Evolutionary conservation across 371 early-diverging fungal genomes (phyloP).

Genomic region (Syncephalastrum sp.): DNA sequence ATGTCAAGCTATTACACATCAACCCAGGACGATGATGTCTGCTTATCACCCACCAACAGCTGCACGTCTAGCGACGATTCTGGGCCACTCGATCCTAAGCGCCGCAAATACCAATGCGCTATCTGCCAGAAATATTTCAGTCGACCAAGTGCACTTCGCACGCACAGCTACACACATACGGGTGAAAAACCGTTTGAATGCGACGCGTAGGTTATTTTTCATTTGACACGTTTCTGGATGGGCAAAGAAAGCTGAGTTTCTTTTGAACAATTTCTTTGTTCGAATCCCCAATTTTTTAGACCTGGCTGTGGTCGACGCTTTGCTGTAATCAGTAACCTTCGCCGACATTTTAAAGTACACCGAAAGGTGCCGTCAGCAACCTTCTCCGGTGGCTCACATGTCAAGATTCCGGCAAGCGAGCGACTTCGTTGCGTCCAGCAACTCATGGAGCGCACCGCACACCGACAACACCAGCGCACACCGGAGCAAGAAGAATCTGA

Average conservation of each 20-base stretch:
- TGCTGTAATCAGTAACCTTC: constrained; percentile 41
- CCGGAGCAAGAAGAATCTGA: no score
- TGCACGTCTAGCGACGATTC: constrained; percentile 9
- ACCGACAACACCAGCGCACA: neutral
- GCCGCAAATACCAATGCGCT: constrained; percentile 10
- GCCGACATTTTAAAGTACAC: constrained; percentile 42
- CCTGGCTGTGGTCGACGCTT: constrained; percentile 40
- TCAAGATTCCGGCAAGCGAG: constrained; percentile 23
- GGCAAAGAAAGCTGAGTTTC: neutral
- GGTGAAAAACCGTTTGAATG: constrained; percentile 78
- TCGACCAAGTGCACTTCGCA: constrained; percentile 72
- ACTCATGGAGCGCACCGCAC: constrained; percentile 24
- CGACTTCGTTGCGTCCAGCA: constrained; percentile 24
- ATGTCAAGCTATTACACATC: neutral
- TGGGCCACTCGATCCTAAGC: constrained; percentile 50
- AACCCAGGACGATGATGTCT: neutral
- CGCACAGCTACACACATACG: constrained; percentile 76
- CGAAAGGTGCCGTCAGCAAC: constrained; percentile 10
- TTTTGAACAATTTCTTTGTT: neutral
- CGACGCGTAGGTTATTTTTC: constrained; percentile 24
- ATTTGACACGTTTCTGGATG: neutral
- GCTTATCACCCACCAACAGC: neutral
- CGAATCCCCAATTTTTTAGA: constrained; percentile 9
- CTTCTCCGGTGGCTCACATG: constrained; percentile 1
- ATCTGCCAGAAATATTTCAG: constrained; percentile 69